phyloP scores from a whole-genome alignment of 345 rosid genomes.

The Gossypium turneri region DNA sequence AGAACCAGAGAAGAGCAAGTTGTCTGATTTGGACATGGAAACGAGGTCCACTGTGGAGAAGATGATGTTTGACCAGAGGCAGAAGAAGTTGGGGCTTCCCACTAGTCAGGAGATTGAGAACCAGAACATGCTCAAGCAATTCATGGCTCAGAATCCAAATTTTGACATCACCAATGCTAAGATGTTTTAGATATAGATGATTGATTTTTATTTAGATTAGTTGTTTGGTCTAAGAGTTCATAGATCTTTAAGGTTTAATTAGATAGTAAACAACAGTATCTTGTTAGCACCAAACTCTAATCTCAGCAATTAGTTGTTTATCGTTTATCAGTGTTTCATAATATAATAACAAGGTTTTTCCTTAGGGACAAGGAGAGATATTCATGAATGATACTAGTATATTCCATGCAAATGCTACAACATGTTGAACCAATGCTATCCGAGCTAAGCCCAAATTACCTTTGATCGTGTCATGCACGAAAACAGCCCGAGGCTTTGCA shows the following conservation, averaged over 20 bases:
- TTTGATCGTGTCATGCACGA: not conserved
- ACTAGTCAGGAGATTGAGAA: conserved; percentile 22
- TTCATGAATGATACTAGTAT: not conserved
- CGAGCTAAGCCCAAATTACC: not conserved
- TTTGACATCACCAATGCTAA: not conserved
- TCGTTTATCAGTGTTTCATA: too few species aligned
- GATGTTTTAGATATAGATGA: not conserved
- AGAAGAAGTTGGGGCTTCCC: conserved; percentile 27
- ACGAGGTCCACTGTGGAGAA: conserved; percentile 24
- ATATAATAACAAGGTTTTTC: too few species aligned
- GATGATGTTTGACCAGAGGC: conserved; percentile 33
- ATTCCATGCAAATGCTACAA: too few species aligned
- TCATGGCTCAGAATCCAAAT: conserved; percentile 25
- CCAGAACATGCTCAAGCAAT: conserved; percentile 20
- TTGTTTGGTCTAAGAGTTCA: too few species aligned
- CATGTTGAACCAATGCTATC: not conserved
- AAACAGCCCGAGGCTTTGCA: not conserved
- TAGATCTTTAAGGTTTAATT: too few species aligned
- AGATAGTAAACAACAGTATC: too few species aligned
- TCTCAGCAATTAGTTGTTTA: too few species aligned
- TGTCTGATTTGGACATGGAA: conserved; percentile 25
- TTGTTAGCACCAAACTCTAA: not conserved
- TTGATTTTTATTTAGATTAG: too few species aligned
- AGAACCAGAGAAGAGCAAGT: conserved; percentile 26
- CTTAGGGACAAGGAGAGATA: not conserved